Evolutionary conservation across 352 stramenopile genomes (phyloP).

Genomic region (Thalassiosira oceanica): DNA sequence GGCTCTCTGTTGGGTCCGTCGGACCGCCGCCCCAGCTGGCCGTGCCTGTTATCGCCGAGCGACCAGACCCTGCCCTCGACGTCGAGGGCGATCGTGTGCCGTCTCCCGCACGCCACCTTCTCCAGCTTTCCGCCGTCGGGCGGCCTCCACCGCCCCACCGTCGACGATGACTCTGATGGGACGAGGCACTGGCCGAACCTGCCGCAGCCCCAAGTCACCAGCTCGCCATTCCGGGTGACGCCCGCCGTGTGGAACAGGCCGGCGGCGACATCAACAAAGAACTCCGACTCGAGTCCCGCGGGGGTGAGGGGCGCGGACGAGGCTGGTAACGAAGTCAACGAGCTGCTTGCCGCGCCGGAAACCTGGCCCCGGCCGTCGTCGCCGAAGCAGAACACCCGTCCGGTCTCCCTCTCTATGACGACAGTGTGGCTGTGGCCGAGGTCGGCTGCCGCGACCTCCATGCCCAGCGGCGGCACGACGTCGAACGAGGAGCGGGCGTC

Average conservation of each 20-base stretch:
- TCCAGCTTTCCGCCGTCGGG: slow-evolving; percentile 46
- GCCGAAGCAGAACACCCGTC: slow-evolving; percentile 57
- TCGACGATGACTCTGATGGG: slow-evolving; percentile 1
- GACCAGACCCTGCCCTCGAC: slow-evolving; percentile 61
- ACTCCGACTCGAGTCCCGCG: slow-evolving; percentile 4
- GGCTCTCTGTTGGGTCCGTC: slow-evolving; percentile 11
- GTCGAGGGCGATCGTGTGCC: slow-evolving; percentile 65
- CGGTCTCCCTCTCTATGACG: slow-evolving; percentile 62
- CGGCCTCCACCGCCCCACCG: slow-evolving; percentile 56
- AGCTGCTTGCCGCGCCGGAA: no score
- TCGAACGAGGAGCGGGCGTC: not conserved
- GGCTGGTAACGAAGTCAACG: no score
- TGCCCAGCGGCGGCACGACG: slow-evolving; percentile 28
- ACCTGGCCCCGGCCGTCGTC: slow-evolving; percentile 64
- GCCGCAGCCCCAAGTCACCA: slow-evolving; percentile 69
- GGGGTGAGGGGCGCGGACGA: slow-evolving; percentile 6
- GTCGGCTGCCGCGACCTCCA: slow-evolving; percentile 46
- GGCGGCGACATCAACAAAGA: slow-evolving; percentile 48
- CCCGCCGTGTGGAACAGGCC: slow-evolving; percentile 73
- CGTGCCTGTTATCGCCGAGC: slow-evolving; percentile 75
- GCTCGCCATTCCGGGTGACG: slow-evolving; percentile 55
- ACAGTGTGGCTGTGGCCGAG: slow-evolving; percentile 71
- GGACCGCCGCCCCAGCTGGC: slow-evolving; percentile 56
- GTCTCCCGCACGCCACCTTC: slow-evolving; percentile 57
- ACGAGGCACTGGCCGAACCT: slow-evolving; percentile 59